A percentile compares a stretch with the other conserved stretches of the same genome.
These are phyloP conservation scores for Aspergillus viridinutans DNA, from an alignment of 2,329 filamentous ascomycete species.

Conservation along the genomic window DNA sequence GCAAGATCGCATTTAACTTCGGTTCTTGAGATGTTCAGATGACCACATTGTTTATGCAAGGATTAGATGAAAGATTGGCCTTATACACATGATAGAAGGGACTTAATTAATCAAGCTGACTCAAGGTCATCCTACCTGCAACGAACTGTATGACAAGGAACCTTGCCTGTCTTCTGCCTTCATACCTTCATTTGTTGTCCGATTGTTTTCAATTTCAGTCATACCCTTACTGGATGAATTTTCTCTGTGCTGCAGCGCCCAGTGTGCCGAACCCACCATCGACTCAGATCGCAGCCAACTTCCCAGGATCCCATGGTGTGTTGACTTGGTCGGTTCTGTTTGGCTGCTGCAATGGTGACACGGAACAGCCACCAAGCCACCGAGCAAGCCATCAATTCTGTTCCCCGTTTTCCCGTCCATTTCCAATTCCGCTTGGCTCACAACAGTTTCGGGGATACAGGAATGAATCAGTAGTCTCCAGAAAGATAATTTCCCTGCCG, in stretches of 20 bases:
- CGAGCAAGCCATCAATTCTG: background rate
- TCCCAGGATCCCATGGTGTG: slow-evolving; percentile 7
- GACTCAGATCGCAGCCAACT: slow-evolving; percentile 12
- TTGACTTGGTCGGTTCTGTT: slow-evolving; percentile 4
- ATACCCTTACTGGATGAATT: background rate
- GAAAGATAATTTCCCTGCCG: background rate
- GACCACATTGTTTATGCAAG: background rate
- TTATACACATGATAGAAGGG: background rate
- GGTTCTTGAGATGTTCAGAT: background rate
- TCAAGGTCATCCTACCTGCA: no score
- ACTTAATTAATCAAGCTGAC: background rate
- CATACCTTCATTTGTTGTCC: background rate
- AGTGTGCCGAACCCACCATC: slow-evolving; percentile 2
- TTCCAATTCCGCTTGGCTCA: background rate
- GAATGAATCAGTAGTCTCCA: background rate
- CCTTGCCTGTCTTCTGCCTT: background rate
- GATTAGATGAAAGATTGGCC: background rate
- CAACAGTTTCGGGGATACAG: background rate
- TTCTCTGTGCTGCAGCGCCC: background rate
- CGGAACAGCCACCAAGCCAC: background rate
- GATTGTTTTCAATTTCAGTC: background rate
- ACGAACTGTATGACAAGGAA: background rate
- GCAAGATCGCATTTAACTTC: background rate
- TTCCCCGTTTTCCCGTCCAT: background rate
- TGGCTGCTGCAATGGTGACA: slow-evolving; percentile 5